Evolutionary conservation across 768 basidiomycete genomes (phyloP).

Genomic region (Lactarius sanguifluus): DNA sequence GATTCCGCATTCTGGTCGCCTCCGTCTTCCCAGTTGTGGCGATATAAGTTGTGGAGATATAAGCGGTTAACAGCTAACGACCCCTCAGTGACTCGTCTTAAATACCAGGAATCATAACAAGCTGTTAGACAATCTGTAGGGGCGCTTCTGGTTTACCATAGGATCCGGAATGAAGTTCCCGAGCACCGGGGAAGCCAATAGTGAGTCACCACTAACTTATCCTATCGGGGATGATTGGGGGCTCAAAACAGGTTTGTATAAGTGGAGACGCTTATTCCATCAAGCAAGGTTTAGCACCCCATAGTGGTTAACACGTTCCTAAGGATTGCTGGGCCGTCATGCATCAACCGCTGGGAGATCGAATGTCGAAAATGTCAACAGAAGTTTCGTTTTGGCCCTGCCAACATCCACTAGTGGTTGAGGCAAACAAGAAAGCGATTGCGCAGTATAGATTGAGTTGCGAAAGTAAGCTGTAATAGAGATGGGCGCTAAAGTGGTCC

Average conservation of each 20-base stretch:
- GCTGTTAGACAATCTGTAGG: background rate
- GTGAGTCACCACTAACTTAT: background rate
- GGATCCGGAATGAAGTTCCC: background rate
- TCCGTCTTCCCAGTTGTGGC: background rate
- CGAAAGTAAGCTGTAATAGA: too few species aligned
- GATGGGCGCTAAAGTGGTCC: too few species aligned
- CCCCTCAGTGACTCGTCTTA: background rate
- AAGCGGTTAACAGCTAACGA: background rate
- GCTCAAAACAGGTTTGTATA: background rate
- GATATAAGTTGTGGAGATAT: too few species aligned
- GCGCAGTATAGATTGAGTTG: background rate
- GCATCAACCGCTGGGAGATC: background rate
- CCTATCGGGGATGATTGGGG: background rate
- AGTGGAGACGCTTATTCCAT: background rate
- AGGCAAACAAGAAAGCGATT: background rate
- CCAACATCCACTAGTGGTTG: background rate
- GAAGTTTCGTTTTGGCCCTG: background rate
- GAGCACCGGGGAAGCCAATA: background rate
- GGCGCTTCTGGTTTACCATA: too few species aligned
- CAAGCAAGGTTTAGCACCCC: background rate
- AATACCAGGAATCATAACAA: background rate
- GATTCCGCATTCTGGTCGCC: background rate
- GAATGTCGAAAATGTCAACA: background rate
- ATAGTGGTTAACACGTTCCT: conserved; percentile 2
- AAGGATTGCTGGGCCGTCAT: background rate